Evolutionary conservation across 257 asterid species (phyloP).

Genomic region (Plantago major): DNA sequence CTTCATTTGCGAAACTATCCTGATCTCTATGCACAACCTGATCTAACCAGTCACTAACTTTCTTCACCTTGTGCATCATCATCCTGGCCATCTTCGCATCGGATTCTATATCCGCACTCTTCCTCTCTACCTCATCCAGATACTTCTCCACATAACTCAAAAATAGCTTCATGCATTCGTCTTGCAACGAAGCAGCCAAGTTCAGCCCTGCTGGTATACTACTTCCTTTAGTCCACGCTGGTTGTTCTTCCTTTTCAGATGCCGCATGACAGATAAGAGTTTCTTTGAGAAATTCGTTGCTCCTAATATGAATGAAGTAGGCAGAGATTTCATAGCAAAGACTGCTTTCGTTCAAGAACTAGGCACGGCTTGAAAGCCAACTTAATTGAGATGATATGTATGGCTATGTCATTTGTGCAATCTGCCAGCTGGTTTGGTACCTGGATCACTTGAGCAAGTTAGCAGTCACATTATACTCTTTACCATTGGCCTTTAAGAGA

Average conservation of each 20-base stretch:
- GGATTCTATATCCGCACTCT: conserved; percentile 23
- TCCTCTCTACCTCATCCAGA: conserved; percentile 52
- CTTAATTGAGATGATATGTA: too few relatives aligned
- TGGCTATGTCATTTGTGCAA: too few relatives aligned
- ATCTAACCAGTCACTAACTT: conserved; percentile 61
- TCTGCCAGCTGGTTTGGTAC: too few relatives aligned
- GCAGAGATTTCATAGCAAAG: too few relatives aligned
- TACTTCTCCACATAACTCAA: conserved; percentile 47
- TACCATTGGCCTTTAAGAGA: too few relatives aligned
- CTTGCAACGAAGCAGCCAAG: conserved; percentile 39
- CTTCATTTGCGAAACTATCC: conserved; percentile 15
- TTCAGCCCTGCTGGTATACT: conserved; percentile 28
- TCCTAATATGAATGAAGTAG: background rate
- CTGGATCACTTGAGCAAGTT: too few relatives aligned
- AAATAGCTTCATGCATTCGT: conserved; percentile 47
- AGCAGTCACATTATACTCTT: too few relatives aligned
- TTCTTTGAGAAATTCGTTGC: background rate
- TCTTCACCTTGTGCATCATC: conserved; percentile 64
- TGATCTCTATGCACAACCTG: conserved; percentile 30
- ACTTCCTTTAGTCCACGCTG: conserved; percentile 41
- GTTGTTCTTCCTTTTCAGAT: conserved; percentile 29
- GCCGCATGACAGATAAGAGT: background rate
- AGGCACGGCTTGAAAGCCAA: too few relatives aligned
- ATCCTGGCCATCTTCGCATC: conserved; percentile 37
- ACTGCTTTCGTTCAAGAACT: too few relatives aligned